These are phyloP conservation scores for Cladophialophora immunda DNA, from an alignment of 2,329 filamentous ascomycete species.

Conservation along the genomic window DNA sequence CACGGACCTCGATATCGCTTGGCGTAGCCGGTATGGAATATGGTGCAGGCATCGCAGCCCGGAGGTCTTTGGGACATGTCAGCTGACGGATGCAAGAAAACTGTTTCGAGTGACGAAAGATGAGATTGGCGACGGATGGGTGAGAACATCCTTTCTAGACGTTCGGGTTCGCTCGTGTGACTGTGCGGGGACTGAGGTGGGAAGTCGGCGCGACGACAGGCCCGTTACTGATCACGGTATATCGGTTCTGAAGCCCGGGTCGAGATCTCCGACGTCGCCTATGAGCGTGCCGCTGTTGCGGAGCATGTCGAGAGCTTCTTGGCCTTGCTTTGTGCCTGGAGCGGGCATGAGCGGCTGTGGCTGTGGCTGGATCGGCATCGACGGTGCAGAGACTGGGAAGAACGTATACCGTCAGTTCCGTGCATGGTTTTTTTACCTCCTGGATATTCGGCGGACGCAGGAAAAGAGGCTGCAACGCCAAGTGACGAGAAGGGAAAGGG, in stretches of 20 bases:
- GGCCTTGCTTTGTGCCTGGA: constrained; percentile 17
- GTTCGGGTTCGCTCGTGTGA: too few species aligned
- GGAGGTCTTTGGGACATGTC: too few species aligned
- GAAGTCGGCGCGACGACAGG: too few species aligned
- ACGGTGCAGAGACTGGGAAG: not conserved
- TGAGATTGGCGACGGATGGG: too few species aligned
- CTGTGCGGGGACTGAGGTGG: too few species aligned
- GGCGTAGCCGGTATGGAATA: too few species aligned
- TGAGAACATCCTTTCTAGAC: too few species aligned
- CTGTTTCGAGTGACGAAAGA: too few species aligned
- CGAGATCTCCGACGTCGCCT: constrained; percentile 11
- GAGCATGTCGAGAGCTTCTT: constrained; percentile 13
- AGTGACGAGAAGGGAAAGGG: not conserved
- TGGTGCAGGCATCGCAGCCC: too few species aligned
- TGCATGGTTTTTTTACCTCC: not conserved
- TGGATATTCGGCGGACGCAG: not conserved
- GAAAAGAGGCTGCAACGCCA: too few species aligned
- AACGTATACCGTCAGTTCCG: not conserved
- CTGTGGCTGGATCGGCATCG: not conserved
- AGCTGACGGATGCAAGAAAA: too few species aligned
- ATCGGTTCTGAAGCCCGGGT: constrained; percentile 23
- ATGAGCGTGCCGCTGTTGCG: constrained; percentile 7
- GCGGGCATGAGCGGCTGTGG: constrained; percentile 1
- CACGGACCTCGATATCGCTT: too few species aligned
- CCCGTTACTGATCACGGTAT: constrained; percentile 21